Evolutionary conservation across 495 filamentous ascomycete species (phyloP).

Genomic region (Penicillium daleae): DNA sequence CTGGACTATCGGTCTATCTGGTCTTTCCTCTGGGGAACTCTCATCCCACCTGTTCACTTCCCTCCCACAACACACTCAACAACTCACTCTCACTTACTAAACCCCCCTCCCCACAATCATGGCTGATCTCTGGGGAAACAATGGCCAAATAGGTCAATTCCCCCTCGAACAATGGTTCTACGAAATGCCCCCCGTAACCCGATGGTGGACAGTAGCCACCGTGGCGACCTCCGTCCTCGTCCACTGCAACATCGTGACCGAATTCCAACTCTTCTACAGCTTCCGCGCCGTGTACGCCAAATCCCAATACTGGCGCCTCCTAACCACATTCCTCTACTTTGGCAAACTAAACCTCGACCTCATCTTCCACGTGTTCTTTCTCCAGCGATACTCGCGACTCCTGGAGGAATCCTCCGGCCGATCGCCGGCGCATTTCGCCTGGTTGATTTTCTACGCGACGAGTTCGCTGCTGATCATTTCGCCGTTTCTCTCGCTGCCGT

Average conservation of each 20-base stretch:
- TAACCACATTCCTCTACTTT: conserved; percentile 97
- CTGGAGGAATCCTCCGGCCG: conserved; percentile 91
- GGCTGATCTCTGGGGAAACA: conserved; percentile 53
- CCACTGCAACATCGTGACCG: conserved; percentile 87
- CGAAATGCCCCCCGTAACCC: conserved; percentile 94
- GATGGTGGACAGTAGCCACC: conserved; percentile 95
- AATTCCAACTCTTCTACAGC: conserved; percentile 96
- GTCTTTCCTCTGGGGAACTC: conserved; percentile 5
- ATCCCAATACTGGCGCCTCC: conserved; percentile 93
- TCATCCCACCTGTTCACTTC: neutral
- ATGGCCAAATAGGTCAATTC: conserved; percentile 63
- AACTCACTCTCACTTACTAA: neutral
- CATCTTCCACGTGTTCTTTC: conserved; percentile 98
- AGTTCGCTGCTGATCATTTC: conserved; percentile 76
- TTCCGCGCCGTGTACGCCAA: conserved; percentile 88
- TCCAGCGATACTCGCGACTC: conserved; percentile 93
- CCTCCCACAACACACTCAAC: neutral
- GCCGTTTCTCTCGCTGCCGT: conserved; percentile 82
- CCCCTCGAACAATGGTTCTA: conserved; percentile 97
- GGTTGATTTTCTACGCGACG: conserved; percentile 86
- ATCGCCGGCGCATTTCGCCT: conserved; percentile 90
- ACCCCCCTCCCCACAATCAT: conserved; percentile 21
- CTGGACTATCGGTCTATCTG: conserved; percentile 10
- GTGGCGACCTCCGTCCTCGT: conserved; percentile 87
- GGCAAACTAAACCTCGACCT: conserved; percentile 92